Base-by-base conservation (phyloP, 2,329 filamentous ascomycete genomes). In the Knoxdaviesia proteae region DNA sequence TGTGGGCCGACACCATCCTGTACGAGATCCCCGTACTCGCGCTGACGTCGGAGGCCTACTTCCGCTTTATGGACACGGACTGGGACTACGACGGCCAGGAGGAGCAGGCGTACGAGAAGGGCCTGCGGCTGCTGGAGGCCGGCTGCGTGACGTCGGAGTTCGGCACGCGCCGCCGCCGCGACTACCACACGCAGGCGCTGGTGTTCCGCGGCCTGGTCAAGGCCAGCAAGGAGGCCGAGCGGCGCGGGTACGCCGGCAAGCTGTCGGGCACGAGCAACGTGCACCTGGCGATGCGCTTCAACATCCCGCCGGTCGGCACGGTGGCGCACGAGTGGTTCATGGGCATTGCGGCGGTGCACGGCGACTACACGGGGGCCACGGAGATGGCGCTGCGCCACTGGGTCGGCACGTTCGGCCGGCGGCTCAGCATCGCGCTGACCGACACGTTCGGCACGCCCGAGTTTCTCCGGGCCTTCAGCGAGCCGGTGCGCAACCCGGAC, bases 311-410 rank as follows among this genome's bases (percentile, higher is more conserved):
- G 0, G 73, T 96, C 8, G 90, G 90, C 5, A 98, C 90, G 0
- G 71, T 76, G 2, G 90, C 90, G 1, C 90, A 98, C 55, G 90
- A 98, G 61, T 98, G 90, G 90, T 96, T 94, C 65, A 98, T 98
- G 90, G 87, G 84, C 37, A 88, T 93, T 48, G 90, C 90, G 1
- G 87, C 90, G 36, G 84, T 94, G 51, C 83, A 80, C 5, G 71
- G 84, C 48, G 74, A 94, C 59, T 98, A 98, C 56, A 71, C 75
- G 50, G 68, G 71, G 47, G 87, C 90, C 3, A 93, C 87, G 35
- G 84, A 93, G 57, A 70, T 79, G 48, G 87, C 84, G 0, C 63
- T 98, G 50, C 69, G 75, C 45, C 84, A 92, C 56, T 98, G 90
- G 90, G 73, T 93, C 34, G 77, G 78, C 42, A 93, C 83, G 47